Base-by-base conservation (phyloP, 2,329 filamentous ascomycete species). In the Phialemonium atrogriseum region DNA sequence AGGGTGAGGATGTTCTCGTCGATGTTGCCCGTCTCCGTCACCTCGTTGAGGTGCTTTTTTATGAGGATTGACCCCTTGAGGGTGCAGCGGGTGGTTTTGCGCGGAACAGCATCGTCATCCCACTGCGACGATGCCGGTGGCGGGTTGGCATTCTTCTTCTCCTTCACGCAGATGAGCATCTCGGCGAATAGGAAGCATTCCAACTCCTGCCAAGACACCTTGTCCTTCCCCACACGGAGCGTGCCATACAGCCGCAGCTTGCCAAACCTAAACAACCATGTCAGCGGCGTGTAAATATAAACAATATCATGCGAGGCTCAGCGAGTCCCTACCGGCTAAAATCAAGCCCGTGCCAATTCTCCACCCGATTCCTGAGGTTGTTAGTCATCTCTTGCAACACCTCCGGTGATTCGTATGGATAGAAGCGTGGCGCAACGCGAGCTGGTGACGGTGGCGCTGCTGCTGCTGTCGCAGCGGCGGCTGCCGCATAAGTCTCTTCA, bases 131-230 rank as follows among this genome's bases (percentile, higher is more conserved):
- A n/a, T n/a, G n/a, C n/a, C 23, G 70, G 50, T 6, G 66, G 39
- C 48, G 47, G 33, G 15, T 58, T 53, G 8, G 65, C 54, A 7
- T 68, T 58, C 62, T 88, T 94, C 72, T 95, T 96, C 60, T 96
- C 91, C 60, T 96, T 98, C 39, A 98, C 87, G 52, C 91, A 98
- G 43, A 98, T 98, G 47, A 98, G 81, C 91, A 98, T 98, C 62
- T 98, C 91, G 5, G 83, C 85, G 52, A 98, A 98, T 18, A 98
- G 71, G 55, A 86, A 98, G 56, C 91, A 98, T 55, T 98, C 88
- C 34, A 98, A 63, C 55, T 96, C 91, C 63, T 98, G 91, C 91
- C 91, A 98, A 6, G 88, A 88, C 42, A 89, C 72, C 44, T 87
- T 87, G 57, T 98, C 91, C 59, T 98, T 98, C 46, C 91, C 91